Evolutionary conservation across 2,329 filamentous ascomycete genomes (phyloP), one percentile per base, ranked within the genome.

Genomic region (Hortaea werneckii): DNA sequence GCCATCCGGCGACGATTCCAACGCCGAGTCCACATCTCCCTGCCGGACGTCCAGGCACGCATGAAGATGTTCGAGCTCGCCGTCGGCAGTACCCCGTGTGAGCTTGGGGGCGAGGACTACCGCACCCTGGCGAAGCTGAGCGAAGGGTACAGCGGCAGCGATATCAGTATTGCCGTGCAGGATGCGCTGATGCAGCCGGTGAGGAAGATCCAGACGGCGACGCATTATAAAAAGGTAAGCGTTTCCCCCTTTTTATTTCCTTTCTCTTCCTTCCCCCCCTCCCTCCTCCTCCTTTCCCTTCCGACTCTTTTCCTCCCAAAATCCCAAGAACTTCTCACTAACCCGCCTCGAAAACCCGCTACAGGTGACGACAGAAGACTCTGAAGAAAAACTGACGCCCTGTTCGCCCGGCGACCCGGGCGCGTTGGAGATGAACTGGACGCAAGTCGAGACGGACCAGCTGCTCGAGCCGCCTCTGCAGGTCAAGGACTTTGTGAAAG

Each of bases 151-250:
- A 95, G 89, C 0, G 92, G 92, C 32, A 94, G 85, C 52, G 92
- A 98, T 78, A 96, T 98, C 58, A 80, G 78, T 59, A 96, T 96
- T 61, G 88, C 87, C 3, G 92, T 96, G 13, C 92, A 98, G 66
- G 86, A 94, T 63, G 92, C 92, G 1, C 72, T 98, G 35, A 98
- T 98, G 92, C 88, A 95, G 62, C 94, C 92, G 1, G 86, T 98
- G 50, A 78, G 92, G 51, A 94, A 95, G 68, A 96, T 98, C 56
- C 83, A 96, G 65, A 94, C 89, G 53, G 90, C 92, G 12, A 98
- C 92, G 44, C 92, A 98, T 71, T 98, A 96, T 70, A 95, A 95
- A 67, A 83, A 85, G 72, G 90, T 90, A 73, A 42, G 63, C n/a
- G 3, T 2, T 35, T 20, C 20, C 20, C 20, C 20, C 20, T 20